Percentiles rank a stretch among this genome's conserved stretches.
Conservation (phyloP, 108 stramenopile genomes). For the Fragilaria crotonensis region DNA sequence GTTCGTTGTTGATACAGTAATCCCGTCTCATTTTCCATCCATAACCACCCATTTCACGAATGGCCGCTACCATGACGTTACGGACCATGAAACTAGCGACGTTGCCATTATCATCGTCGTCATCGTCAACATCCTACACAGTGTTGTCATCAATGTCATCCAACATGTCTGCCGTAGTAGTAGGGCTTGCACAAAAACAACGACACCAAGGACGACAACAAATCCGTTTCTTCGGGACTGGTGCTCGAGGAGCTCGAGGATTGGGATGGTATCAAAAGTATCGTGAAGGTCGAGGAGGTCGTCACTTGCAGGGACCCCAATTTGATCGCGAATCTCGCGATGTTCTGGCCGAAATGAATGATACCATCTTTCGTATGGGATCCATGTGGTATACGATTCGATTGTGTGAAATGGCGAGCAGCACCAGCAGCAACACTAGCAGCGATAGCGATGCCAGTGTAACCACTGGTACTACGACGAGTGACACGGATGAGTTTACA, state of each 20-base stretch:
- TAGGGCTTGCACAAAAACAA: no score
- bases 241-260: constrained; percentile 70
- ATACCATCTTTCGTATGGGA: constrained; percentile 47
- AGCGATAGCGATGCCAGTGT: neutral
- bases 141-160: no score
- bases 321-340: constrained; percentile 46
- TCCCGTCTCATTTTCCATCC: no score
- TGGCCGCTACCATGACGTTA: no score
- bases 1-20: no score
- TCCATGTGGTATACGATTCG: constrained; percentile 24
- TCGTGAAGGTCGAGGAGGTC: constrained; percentile 73
- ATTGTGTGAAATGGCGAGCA: constrained; percentile 2
- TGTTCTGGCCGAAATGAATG: constrained; percentile 47
- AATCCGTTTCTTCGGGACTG: constrained; percentile 7
- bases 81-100: no score
- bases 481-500: neutral
- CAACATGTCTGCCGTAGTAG: no score
- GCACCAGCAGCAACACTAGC: neutral
- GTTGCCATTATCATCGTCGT: no score
- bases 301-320: constrained; percentile 87
- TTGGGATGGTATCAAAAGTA: constrained; percentile 85
- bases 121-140: no score
- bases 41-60: no score
- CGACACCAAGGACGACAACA: no score
- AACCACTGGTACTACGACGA: constrained; percentile 13